A percentile compares a stretch with the other conserved stretches of the same genome.
These are phyloP conservation scores for Pseudogymnoascus sp. DNA, from an alignment of 2,329 filamentous ascomycete genomes.

Conservation along the genomic window DNA sequence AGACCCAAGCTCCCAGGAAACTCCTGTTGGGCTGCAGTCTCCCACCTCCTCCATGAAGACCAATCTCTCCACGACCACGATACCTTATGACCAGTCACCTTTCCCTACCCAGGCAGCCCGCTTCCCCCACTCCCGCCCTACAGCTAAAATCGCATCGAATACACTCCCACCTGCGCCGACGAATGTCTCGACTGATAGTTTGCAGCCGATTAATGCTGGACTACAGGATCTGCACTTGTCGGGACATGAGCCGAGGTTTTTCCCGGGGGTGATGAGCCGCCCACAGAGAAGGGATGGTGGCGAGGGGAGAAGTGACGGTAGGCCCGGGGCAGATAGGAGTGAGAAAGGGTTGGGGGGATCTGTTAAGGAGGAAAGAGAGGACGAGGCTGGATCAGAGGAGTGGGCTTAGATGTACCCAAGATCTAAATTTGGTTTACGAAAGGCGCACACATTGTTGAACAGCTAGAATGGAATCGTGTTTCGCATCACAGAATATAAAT, in stretches of 20 bases:
- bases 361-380: not conserved
- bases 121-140: constrained; percentile 17
- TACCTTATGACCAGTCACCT: constrained; percentile 19
- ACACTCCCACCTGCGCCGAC: constrained; percentile 11
- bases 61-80: constrained; percentile 23
- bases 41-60: constrained; percentile 29
- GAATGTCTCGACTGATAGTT: constrained; percentile 26
- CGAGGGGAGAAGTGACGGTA: not conserved
- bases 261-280: constrained; percentile 58
- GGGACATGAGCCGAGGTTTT: constrained; percentile 56
- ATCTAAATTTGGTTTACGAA: not conserved
- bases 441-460: not conserved
- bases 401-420: not conserved
- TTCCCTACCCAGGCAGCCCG: constrained; percentile 28
- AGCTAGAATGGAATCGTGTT: not conserved
- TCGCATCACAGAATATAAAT: not conserved
- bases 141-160: constrained; percentile 9
- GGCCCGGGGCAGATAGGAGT: not conserved
- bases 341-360: not conserved
- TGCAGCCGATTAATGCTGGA: constrained; percentile 32
- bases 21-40: constrained; percentile 16
- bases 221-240: constrained; percentile 40
- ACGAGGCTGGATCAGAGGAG: not conserved
- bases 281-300: constrained; percentile 19
- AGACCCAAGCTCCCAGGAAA: not conserved